phyloP scores from a whole-genome alignment of 2,329 filamentous ascomycete species.

The Lachnellula occidentalis region DNA sequence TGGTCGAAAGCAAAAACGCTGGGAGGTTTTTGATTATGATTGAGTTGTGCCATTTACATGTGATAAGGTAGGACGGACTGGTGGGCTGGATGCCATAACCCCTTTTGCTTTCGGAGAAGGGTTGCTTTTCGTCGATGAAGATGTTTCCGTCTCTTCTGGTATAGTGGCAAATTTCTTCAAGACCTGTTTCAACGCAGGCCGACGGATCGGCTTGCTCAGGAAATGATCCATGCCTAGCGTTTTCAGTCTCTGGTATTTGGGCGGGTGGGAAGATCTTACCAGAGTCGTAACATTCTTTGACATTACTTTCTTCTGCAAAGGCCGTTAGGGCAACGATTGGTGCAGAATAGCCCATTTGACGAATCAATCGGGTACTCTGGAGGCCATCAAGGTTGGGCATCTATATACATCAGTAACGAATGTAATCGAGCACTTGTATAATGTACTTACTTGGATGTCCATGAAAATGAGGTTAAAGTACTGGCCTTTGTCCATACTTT shows the following conservation, averaged over 20 bases:
- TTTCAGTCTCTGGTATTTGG: background rate
- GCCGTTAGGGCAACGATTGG: constrained; percentile 90
- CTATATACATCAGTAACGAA: constrained; percentile 31
- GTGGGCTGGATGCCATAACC: background rate
- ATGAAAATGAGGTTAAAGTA: constrained; percentile 89
- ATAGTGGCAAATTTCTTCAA: constrained; percentile 81
- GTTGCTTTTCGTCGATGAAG: constrained; percentile 19
- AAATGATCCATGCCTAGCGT: constrained; percentile 14
- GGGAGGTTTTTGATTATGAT: background rate
- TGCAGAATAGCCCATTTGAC: constrained; percentile 77
- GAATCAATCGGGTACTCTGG: constrained; percentile 78
- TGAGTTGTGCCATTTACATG: constrained; percentile 1
- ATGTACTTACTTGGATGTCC: constrained; percentile 61
- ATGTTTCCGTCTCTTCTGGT: constrained; percentile 52
- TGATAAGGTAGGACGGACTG: background rate
- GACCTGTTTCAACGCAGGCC: constrained; percentile 82
- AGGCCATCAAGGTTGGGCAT: constrained; percentile 93
- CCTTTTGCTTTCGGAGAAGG: constrained; percentile 7
- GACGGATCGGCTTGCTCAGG: constrained; percentile 61
- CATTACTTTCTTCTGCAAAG: constrained; percentile 85
- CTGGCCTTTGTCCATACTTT: constrained; percentile 66
- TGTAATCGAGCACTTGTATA: background rate
- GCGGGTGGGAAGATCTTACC: constrained; percentile 72
- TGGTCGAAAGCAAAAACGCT: background rate
- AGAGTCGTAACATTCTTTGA: constrained; percentile 78